Percentiles rank a stretch among this genome's conserved stretches.
Conservation (phyloP, 306 rosid species). For the Styphnolobium japonicum region DNA sequence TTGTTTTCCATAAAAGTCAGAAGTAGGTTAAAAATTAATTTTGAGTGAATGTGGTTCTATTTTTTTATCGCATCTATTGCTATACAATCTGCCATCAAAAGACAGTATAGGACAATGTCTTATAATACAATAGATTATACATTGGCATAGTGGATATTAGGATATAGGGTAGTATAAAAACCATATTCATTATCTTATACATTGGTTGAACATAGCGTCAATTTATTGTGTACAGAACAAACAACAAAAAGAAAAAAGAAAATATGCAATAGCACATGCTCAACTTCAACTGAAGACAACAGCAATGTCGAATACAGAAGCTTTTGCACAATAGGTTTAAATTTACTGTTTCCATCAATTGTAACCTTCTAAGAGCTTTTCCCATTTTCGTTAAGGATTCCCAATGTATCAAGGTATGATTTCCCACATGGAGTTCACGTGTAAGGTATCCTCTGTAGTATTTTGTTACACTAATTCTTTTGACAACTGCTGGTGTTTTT, state of each 20-base stretch:
- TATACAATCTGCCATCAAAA: no score
- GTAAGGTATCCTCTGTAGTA: slow-evolving; percentile 8
- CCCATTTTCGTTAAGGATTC: neutral
- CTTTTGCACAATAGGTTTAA: neutral
- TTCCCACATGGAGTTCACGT: slow-evolving; percentile 31
- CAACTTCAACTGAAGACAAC: neutral
- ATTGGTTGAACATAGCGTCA: neutral
- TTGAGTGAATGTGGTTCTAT: no score
- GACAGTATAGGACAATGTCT: no score
- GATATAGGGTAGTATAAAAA: no score
- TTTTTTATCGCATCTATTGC: no score
- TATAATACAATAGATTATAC: no score
- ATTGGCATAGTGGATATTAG: no score
- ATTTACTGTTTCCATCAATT: neutral
- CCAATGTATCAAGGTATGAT: slow-evolving; percentile 31
- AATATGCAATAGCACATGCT: neutral
- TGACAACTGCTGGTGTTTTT: slow-evolving; percentile 26
- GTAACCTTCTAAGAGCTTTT: neutral
- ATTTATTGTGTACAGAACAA: neutral
- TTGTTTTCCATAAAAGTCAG: no score
- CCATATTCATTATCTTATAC: no score
- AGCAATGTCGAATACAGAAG: neutral
- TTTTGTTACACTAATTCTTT: slow-evolving; percentile 2
- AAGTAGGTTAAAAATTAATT: no score
- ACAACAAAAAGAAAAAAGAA: neutral